Conservation (phyloP, 2,329 filamentous ascomycete genomes). For the Colletotrichum acutatum region DNA sequence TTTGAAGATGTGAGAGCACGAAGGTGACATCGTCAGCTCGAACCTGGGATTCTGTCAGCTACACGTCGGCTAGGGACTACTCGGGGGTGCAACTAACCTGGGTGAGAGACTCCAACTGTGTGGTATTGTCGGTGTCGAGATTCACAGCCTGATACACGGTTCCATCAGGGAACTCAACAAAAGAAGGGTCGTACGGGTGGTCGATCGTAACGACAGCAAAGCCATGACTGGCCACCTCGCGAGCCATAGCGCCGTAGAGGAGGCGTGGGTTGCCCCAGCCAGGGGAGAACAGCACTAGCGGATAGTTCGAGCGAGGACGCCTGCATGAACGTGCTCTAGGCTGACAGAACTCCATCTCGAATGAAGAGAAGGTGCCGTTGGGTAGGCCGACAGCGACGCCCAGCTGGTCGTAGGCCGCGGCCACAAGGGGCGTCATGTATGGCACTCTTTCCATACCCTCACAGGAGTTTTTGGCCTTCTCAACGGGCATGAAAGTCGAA, state of each 20-base stretch:
- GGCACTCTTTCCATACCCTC: conserved; percentile 30
- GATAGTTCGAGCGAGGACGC: conserved; percentile 20
- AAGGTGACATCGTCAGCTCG: conserved; percentile 51
- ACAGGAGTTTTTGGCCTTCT: conserved; percentile 38
- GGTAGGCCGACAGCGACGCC: conserved; percentile 43
- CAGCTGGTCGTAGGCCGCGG: conserved; percentile 42
- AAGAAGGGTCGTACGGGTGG: conserved; percentile 56
- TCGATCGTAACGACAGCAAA: conserved; percentile 60
- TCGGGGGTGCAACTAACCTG: conserved; percentile 27
- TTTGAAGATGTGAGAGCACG: conserved; percentile 47
- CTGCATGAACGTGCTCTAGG: conserved; percentile 10
- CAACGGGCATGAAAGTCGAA: conserved; percentile 47
- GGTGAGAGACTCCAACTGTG: conserved; percentile 36
- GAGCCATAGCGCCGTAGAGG: conserved; percentile 55
- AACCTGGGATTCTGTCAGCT: conserved; percentile 37
- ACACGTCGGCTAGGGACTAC: background rate
- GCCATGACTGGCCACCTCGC: conserved; percentile 57
- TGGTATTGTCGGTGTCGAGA: conserved; percentile 38
- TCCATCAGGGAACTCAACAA: conserved; percentile 60
- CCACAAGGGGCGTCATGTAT: conserved; percentile 49
- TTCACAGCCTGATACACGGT: conserved; percentile 36
- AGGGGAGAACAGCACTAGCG: conserved; percentile 55
- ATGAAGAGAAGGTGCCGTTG: conserved; percentile 42
- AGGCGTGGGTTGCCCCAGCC: conserved; percentile 55
- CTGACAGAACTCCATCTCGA: conserved; percentile 43